Evolutionary conservation across 192 early-diverging fungal species (phyloP).

Genomic region (Diversispora epigaea): DNA sequence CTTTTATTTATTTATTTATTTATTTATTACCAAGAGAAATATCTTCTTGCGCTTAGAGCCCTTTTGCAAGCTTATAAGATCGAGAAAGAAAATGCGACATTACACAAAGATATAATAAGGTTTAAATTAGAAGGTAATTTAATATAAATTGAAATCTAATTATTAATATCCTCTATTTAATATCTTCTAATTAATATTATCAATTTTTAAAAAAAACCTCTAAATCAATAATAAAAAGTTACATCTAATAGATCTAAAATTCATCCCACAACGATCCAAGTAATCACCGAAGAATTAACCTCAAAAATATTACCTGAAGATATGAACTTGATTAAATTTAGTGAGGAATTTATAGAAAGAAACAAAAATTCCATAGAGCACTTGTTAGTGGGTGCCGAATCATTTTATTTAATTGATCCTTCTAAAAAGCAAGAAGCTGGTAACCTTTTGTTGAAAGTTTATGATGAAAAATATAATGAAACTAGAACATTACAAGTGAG

Average conservation of each 20-base stretch:
- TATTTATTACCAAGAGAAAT: conserved; percentile 52
- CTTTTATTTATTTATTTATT: not conserved
- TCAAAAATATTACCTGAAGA: conserved; percentile 10
- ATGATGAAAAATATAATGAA: conserved; percentile 6
- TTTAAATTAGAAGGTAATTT: conserved; percentile 47
- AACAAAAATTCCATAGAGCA: conserved; percentile 27
- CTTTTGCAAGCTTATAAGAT: conserved; percentile 53
- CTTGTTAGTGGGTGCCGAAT: conserved; percentile 26
- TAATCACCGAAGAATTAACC: conserved; percentile 10
- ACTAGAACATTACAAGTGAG: conserved; percentile 28
- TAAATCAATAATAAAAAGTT: no score
- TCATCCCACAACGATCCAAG: conserved; percentile 17
- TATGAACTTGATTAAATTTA: conserved; percentile 7
- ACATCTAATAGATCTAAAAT: not conserved
- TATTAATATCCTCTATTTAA: not conserved
- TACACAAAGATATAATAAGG: conserved; percentile 50
- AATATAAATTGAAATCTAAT: not conserved
- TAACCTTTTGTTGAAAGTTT: conserved; percentile 19
- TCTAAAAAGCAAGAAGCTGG: conserved; percentile 20
- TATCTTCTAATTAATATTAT: not conserved
- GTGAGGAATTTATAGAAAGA: conserved; percentile 12
- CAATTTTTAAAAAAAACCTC: not conserved
- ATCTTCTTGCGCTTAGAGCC: conserved; percentile 62
- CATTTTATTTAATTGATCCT: conserved; percentile 19
- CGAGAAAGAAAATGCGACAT: conserved; percentile 41